Conservation (phyloP, 305 asterid species). For the Fraxinus paxiana region DNA sequence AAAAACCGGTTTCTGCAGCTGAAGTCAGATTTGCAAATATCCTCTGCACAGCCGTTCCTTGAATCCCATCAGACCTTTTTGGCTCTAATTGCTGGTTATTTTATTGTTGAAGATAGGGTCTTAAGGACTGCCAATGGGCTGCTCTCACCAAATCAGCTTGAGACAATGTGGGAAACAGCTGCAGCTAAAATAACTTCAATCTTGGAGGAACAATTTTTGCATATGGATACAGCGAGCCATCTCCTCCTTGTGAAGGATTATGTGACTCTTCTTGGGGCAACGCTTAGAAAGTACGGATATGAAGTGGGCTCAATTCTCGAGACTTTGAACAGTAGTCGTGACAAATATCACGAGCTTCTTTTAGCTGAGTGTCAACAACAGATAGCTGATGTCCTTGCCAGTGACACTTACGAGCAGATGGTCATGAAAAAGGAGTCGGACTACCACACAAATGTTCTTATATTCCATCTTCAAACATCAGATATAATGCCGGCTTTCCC, state of each 20-base stretch:
- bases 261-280: conserved; percentile 88
- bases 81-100: conserved; percentile 83
- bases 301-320: conserved; percentile 70
- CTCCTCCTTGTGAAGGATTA: conserved; percentile 85
- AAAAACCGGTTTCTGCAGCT: conserved; percentile 75
- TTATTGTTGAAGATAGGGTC: conserved; percentile 93
- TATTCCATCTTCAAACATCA: conserved; percentile 83
- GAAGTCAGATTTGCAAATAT: conserved; percentile 79
- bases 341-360: conserved; percentile 80
- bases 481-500: conserved; percentile 98
- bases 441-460: conserved; percentile 79
- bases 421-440: conserved; percentile 89
- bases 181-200: conserved; percentile 56
- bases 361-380: conserved; percentile 59
- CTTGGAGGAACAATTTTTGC: conserved; percentile 72
- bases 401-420: conserved; percentile 75
- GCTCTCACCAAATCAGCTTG: conserved; percentile 67
- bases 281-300: conserved; percentile 82
- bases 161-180: conserved; percentile 92
- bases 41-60: conserved; percentile 66
- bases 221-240: conserved; percentile 76
- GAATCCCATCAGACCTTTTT: conserved; percentile 70
- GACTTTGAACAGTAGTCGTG: conserved; percentile 74
- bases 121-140: conserved; percentile 86
- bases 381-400: conserved; percentile 47